Percentiles rank a stretch among this genome's conserved stretches.
Conservation (phyloP, 768 basidiomycete species). For the Cystobasidium ongulense region DNA sequence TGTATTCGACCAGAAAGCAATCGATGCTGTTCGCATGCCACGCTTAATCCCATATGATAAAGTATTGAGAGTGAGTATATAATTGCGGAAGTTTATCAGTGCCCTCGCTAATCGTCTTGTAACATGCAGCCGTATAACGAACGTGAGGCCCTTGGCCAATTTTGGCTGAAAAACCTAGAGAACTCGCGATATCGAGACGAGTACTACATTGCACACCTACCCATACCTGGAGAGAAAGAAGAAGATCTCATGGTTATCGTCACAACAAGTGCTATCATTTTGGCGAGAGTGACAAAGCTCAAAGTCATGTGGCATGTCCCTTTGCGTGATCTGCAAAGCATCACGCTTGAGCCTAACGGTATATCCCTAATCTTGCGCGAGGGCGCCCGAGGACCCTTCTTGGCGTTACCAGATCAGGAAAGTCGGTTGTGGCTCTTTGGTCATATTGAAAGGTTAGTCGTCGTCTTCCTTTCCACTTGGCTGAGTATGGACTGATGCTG, state of each 20-base stretch:
- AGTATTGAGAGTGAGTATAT: conserved; percentile 62
- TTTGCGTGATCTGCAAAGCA: conserved; percentile 72
- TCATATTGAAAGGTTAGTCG: conserved; percentile 34
- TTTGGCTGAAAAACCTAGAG: conserved; percentile 92
- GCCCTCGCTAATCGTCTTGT: conserved; percentile 4
- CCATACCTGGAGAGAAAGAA: conserved; percentile 34
- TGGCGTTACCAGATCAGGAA: conserved; percentile 44
- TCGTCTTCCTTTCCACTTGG: neutral
- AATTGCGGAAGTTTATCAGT: neutral
- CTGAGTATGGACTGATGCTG: neutral
- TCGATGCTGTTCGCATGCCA: conserved; percentile 81
- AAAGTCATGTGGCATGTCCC: conserved; percentile 86
- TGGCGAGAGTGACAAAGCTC: conserved; percentile 76
- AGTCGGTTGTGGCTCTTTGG: conserved; percentile 40
- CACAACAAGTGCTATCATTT: conserved; percentile 67
- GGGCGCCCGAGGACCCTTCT: conserved; percentile 48
- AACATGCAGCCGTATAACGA: conserved; percentile 66
- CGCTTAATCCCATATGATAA: conserved; percentile 79
- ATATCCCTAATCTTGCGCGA: conserved; percentile 71
- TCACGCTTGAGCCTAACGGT: conserved; percentile 81
- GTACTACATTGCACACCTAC: conserved; percentile 35
- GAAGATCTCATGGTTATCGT: conserved; percentile 49
- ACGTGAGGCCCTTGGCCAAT: conserved; percentile 86
- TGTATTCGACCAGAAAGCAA: conserved; percentile 83
- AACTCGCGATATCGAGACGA: conserved; percentile 52